These are phyloP conservation scores for Calophaca sinica DNA, from an alignment of 306 rosid species.

Conservation along the genomic window DNA sequence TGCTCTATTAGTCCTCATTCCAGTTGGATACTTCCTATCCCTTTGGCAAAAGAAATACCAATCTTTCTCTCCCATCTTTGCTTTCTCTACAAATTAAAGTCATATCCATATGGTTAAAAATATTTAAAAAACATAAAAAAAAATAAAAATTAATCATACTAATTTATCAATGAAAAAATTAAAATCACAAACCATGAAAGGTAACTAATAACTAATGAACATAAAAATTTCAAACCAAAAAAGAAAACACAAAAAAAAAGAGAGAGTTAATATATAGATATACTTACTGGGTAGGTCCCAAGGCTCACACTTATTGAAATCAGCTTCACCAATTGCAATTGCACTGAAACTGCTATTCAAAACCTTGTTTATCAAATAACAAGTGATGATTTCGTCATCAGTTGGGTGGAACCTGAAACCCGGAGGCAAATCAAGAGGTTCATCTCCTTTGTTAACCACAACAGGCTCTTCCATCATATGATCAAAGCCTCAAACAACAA, in stretches of 20 bases:
- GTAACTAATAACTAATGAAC: no score
- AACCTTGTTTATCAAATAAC: constrained; percentile 70
- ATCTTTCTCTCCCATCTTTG: constrained; percentile 95
- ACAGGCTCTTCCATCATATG: constrained; percentile 50
- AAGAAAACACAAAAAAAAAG: neutral
- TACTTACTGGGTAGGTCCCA: constrained; percentile 82
- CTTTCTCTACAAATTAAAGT: constrained; percentile 61
- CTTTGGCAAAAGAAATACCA: constrained; percentile 86
- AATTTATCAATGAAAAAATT: neutral
- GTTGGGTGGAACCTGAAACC: constrained; percentile 94
- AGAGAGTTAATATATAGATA: no score
- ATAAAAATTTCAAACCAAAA: neutral
- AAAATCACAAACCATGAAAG: neutral
- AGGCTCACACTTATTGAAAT: constrained; percentile 85
- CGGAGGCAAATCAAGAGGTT: constrained; percentile 73
- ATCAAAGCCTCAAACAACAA: neutral
- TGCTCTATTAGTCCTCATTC: constrained; percentile 86
- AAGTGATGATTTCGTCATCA: constrained; percentile 80
- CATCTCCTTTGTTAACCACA: constrained; percentile 52
- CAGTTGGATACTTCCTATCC: constrained; percentile 91
- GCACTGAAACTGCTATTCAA: constrained; percentile 63
- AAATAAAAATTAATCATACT: neutral
- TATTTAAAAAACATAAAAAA: no score
- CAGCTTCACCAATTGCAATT: constrained; percentile 82
- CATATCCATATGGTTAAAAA: neutral